Evolutionary conservation across 2,329 filamentous ascomycete species (phyloP).

Genomic region (Pestalotiopsis sp.): DNA sequence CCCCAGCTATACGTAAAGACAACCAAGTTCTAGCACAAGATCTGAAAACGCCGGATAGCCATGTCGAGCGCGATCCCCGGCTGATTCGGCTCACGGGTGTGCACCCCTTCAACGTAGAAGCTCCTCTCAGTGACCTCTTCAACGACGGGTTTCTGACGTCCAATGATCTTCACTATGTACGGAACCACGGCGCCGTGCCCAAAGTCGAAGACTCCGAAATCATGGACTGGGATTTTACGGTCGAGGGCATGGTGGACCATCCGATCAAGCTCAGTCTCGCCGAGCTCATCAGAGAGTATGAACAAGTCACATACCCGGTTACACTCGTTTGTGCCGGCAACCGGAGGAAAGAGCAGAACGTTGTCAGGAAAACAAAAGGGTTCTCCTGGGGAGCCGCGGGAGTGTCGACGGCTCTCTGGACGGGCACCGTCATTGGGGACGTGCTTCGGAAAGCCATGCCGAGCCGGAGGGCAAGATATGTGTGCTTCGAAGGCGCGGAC

Average conservation of each 20-base stretch:
- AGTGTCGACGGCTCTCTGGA: conserved; percentile 85
- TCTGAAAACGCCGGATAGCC: conserved; percentile 79
- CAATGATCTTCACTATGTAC: conserved; percentile 86
- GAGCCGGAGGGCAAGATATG: conserved; percentile 71
- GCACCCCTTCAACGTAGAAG: conserved; percentile 90
- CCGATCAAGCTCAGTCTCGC: conserved; percentile 73
- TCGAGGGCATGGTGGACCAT: conserved; percentile 82
- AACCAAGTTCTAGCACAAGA: conserved; percentile 73
- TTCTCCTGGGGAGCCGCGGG: conserved; percentile 94
- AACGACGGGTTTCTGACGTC: conserved; percentile 84
- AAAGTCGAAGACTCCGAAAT: conserved; percentile 72
- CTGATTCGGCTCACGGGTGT: conserved; percentile 85
- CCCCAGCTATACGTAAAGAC: conserved; percentile 61
- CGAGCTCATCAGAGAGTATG: conserved; percentile 73
- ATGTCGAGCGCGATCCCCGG: conserved; percentile 79
- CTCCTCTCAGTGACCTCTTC: conserved; percentile 78
- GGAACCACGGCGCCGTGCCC: conserved; percentile 87
- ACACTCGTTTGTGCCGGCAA: conserved; percentile 94
- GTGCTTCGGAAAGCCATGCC: conserved; percentile 72
- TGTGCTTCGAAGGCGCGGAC: conserved; percentile 92
- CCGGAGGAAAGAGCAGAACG: conserved; percentile 88
- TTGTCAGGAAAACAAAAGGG: conserved; percentile 86
- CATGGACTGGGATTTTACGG: conserved; percentile 77
- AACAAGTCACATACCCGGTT: conserved; percentile 83
- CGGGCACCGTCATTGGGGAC: conserved; percentile 76